Evolutionary conservation across 495 filamentous ascomycete species (phyloP).

Genomic region (Durotheca rogersii): DNA sequence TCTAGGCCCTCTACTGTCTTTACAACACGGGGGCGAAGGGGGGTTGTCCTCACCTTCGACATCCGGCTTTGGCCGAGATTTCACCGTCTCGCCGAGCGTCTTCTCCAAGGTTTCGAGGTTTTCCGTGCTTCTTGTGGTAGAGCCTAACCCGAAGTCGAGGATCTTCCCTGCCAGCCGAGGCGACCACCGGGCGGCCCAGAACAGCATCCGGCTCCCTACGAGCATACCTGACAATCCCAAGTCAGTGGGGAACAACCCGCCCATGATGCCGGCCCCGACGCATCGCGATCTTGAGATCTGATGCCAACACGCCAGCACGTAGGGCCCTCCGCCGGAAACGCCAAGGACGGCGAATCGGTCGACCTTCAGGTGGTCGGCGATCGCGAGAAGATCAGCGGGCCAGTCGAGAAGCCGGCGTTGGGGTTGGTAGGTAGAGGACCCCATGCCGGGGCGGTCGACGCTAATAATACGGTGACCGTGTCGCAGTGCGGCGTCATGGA

Average conservation of each 20-base stretch:
- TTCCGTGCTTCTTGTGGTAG: not conserved
- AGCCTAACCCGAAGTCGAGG: slow-evolving; percentile 2
- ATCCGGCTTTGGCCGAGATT: slow-evolving; percentile 4
- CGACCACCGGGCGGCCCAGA: slow-evolving; percentile 12
- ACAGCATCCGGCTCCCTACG: slow-evolving; percentile 1
- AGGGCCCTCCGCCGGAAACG: slow-evolving; percentile 49
- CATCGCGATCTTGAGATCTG: slow-evolving; percentile 35
- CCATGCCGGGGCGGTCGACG: slow-evolving; percentile 48
- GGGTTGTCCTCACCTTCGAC: slow-evolving; percentile 5
- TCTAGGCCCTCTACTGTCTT: too few species aligned
- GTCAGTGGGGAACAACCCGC: slow-evolving; percentile 23
- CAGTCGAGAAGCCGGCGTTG: slow-evolving; percentile 43
- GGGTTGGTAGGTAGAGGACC: slow-evolving; percentile 43
- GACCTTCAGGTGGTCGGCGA: slow-evolving; percentile 41
- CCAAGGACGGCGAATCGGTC: slow-evolving; percentile 46
- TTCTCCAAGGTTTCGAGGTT: slow-evolving; percentile 1
- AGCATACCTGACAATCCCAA: slow-evolving; percentile 12
- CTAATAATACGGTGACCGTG: slow-evolving; percentile 42
- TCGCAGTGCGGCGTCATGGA: slow-evolving; percentile 30
- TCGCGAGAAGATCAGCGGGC: slow-evolving; percentile 40
- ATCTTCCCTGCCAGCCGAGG: slow-evolving; percentile 5
- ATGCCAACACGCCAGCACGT: slow-evolving; percentile 45
- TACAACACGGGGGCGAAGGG: too few species aligned
- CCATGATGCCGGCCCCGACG: slow-evolving; percentile 37
- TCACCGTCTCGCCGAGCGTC: not conserved